Conservation (phyloP, 352 stramenopile species). For the Phytophthora citricola region DNA sequence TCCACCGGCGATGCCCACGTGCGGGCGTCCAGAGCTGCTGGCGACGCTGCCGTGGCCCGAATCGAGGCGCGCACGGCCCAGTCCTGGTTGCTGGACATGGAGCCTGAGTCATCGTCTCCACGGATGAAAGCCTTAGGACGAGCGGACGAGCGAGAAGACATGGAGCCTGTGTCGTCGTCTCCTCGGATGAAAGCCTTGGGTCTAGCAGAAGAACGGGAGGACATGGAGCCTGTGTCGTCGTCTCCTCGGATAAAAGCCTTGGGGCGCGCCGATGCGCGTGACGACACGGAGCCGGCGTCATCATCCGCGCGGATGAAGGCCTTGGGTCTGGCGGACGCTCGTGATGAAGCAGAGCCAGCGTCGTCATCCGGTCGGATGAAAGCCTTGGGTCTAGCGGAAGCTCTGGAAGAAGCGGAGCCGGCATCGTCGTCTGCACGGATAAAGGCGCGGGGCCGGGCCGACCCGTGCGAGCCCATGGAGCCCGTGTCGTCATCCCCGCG, state of each 20-base stretch:
- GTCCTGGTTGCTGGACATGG: conserved; percentile 40
- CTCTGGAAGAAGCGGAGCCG: conserved; percentile 26
- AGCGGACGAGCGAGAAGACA: conserved; percentile 33
- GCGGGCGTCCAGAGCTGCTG: conserved; percentile 27
- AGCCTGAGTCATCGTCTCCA: conserved; percentile 30
- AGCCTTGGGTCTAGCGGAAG: conserved; percentile 28
- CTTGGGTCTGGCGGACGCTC: conserved; percentile 33
- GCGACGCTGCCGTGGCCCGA: conserved; percentile 26
- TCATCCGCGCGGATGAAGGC: conserved; percentile 42
- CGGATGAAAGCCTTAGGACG: conserved; percentile 36
- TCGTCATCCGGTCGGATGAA: conserved; percentile 39
- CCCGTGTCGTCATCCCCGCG: conserved; percentile 36
- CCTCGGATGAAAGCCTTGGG: conserved; percentile 38
- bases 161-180: conserved; percentile 39
- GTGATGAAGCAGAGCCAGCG: conserved; percentile 26
- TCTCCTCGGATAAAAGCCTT: conserved; percentile 41
- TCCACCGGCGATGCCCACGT: conserved; percentile 41
- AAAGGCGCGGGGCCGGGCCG: conserved; percentile 25
- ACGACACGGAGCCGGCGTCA: conserved; percentile 33
- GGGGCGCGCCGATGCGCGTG: conserved; percentile 28
- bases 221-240: conserved; percentile 41
- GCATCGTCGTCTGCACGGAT: conserved; percentile 28
- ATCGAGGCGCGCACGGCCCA: conserved; percentile 23
- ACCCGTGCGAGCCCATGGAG: conserved; percentile 38
- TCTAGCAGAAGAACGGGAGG: conserved; percentile 26